phyloP scores from a whole-genome alignment of 2,329 filamentous ascomycete genomes.

The Nothomitra cinnamomea region DNA sequence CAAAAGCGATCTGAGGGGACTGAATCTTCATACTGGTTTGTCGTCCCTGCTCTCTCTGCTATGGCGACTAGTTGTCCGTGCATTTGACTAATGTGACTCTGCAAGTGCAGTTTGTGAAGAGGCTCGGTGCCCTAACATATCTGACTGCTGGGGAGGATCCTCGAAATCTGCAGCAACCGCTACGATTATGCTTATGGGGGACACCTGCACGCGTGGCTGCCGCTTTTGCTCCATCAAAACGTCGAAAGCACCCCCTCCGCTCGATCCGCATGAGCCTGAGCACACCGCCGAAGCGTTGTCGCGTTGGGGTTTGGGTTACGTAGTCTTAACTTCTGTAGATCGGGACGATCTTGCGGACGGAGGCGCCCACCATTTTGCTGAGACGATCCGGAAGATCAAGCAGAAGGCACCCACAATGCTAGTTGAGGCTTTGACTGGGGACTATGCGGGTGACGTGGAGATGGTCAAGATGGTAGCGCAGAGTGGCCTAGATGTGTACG shows the following conservation, averaged over 20 bases:
- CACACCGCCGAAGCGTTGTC: conserved; percentile 86
- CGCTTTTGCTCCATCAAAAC: conserved; percentile 97
- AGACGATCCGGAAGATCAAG: conserved; percentile 91
- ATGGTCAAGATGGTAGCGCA: conserved; percentile 73
- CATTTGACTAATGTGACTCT: background rate
- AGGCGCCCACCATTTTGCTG: conserved; percentile 75
- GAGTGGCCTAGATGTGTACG: conserved; percentile 88
- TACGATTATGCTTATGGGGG: conserved; percentile 98
- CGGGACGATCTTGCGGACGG: conserved; percentile 83
- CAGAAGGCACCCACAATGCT: conserved; percentile 50
- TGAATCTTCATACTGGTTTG: conserved; percentile 60
- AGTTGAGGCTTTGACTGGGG: conserved; percentile 73
- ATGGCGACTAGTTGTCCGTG: background rate
- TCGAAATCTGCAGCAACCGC: conserved; percentile 83
- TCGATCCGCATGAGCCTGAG: conserved; percentile 93
- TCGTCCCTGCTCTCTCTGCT: background rate
- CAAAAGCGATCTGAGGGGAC: conserved; percentile 76
- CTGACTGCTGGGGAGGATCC: conserved; percentile 90
- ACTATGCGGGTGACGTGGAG: conserved; percentile 70
- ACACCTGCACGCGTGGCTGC: conserved; percentile 92
- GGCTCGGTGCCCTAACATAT: conserved; percentile 91
- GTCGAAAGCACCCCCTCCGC: conserved; percentile 51
- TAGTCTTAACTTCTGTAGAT: conserved; percentile 86
- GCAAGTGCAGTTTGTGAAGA: conserved; percentile 66
- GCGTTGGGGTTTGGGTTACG: conserved; percentile 88